Evolutionary conservation across 768 basidiomycete species (phyloP), one percentile per base, ranked within the genome.

Genomic region (Suillus luteus): DNA sequence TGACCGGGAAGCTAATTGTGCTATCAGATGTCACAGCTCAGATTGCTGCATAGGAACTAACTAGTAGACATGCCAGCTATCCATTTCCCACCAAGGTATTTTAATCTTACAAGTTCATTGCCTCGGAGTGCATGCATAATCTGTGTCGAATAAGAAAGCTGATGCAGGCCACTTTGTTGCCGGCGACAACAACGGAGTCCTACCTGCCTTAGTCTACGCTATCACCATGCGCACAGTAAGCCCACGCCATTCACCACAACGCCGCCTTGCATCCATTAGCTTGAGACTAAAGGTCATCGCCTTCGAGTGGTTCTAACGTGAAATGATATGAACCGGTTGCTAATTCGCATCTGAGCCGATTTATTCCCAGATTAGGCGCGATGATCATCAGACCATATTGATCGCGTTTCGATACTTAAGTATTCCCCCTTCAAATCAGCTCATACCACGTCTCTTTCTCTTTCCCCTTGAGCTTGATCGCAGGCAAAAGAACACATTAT

Each of bases 361-460:
- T 58, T 58, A 58, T 27, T 24, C 24, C 57, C 40, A 7, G 40
- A 41, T 58, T 41, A 27, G 40, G 38, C 11, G 5, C 11, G 52
- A 54, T 33, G 52, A 54, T 49, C 22, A 14, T 55, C 55, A 55
- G 55, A 35, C 54, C 54, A 55, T 11, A 55, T 15, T 15, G n/a
- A 37, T 37, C 27, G 24, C 8, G 24, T 37, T 55, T 35, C n/a
- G 3, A 5, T 27, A 57, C 37, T 38, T 40, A 40, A 57, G 37
- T 15, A 22, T 41, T 19, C 27, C 17, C 17, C 24, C 14, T 41
- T 41, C 57, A 31, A 31, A 41, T 41, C 57, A 0, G 10, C 22
- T 57, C 38, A 9, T 22, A 40, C 24, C 38, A 19, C 19, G 10
- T 35, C 19, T 54, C 19, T 52, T 27, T 55, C 38, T 9, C 17